Percentiles rank a stretch among this genome's conserved stretches.
phyloP scores from a whole-genome alignment of 2,329 filamentous ascomycete species.

The Aspergillus texensis region DNA sequence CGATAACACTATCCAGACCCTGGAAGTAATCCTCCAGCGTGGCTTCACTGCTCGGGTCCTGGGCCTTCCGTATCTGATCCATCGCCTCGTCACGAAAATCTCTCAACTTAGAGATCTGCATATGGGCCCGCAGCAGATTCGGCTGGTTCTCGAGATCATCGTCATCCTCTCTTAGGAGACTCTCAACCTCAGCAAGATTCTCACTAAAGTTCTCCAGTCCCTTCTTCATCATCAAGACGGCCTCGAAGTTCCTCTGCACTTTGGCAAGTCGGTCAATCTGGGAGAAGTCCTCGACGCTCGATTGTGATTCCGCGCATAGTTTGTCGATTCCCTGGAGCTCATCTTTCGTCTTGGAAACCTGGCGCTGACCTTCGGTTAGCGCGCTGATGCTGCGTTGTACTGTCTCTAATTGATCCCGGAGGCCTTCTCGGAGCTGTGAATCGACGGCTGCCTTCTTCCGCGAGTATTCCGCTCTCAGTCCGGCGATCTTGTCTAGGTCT shows the following conservation, averaged over 20 bases:
- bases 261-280: conserved; percentile 65
- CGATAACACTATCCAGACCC: conserved; percentile 81
- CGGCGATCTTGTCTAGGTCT: conserved; percentile 92
- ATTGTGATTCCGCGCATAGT: conserved; percentile 94
- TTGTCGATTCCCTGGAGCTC: conserved; percentile 99
- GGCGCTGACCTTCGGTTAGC: conserved; percentile 86
- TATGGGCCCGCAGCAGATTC: conserved; percentile 86
- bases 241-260: conserved; percentile 87
- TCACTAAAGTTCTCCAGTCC: conserved; percentile 87
- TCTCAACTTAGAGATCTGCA: conserved; percentile 84
- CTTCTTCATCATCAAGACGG: conserved; percentile 88
- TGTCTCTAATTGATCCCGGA: conserved; percentile 90
- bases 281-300: conserved; percentile 96
- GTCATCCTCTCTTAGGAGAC: conserved; percentile 80
- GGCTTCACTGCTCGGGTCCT: conserved; percentile 72
- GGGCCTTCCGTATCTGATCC: conserved; percentile 84
- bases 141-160: conserved; percentile 85
- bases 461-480: conserved; percentile 86
- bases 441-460: conserved; percentile 94
- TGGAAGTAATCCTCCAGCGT: conserved; percentile 91
- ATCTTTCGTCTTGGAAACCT: conserved; percentile 90
- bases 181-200: conserved; percentile 73
- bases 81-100: conserved; percentile 96
- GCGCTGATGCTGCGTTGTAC: conserved; percentile 91
- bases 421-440: conserved; percentile 81